phyloP scores from a whole-genome alignment of 176 grass and related monocot species.

The Oryza rufipogon region DNA sequence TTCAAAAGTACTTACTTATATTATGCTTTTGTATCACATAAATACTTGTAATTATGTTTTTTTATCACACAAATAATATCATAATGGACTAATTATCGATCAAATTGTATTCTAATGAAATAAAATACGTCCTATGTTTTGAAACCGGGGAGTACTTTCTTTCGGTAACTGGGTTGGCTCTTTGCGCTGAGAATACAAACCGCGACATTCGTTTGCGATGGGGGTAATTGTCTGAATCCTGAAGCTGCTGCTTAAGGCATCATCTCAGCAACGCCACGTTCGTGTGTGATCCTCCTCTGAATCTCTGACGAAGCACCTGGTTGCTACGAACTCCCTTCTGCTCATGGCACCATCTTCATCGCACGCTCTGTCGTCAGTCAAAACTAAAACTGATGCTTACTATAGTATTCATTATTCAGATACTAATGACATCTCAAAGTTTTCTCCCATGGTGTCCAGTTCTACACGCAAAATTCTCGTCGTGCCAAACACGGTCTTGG shows the following conservation, averaged over 20 bases:
- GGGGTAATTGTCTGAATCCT: too few species aligned
- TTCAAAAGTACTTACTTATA: too few species aligned
- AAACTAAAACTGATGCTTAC: not conserved
- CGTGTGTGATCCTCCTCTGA: not conserved
- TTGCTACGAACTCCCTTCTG: not conserved
- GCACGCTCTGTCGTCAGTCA: not conserved
- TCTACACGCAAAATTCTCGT: not conserved
- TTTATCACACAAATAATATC: too few species aligned
- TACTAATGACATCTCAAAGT: not conserved
- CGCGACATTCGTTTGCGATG: too few species aligned
- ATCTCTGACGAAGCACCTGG: not conserved
- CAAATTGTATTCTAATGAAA: too few species aligned
- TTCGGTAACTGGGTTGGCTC: too few species aligned
- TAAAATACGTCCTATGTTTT: too few species aligned
- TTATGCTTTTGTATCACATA: too few species aligned
- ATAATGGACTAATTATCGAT: too few species aligned
- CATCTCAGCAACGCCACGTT: not conserved
- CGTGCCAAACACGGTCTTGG: not conserved
- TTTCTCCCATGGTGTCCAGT: not conserved
- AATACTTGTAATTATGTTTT: too few species aligned
- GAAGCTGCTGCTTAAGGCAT: not conserved
- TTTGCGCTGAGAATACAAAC: too few species aligned
- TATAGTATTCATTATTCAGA: not conserved
- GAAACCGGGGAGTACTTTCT: too few species aligned
- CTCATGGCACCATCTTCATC: not conserved